Evolutionary conservation across 768 basidiomycete species (phyloP), one percentile per base, ranked within the genome.

Genomic region (Piloderma croceum): DNA sequence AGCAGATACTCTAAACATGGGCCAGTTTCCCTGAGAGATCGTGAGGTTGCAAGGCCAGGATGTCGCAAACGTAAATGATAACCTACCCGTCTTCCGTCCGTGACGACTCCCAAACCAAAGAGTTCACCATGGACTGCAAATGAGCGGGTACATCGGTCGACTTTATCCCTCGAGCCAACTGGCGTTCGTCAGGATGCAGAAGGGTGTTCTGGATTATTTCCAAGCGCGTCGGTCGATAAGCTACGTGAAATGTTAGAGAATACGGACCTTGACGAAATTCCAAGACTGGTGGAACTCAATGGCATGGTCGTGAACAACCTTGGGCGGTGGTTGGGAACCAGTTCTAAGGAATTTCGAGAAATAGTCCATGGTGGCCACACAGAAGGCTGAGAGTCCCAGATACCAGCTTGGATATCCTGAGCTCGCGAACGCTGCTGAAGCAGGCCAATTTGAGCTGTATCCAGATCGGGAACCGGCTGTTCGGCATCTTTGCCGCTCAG

Each of bases 1-100:
- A 98, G 64, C 19, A 94, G 73, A 59, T 90, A 93, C 61, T 97
- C 93, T 37, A 96, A 64, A 55, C 92, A 96, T 22, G 74, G 81
- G 27, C 93, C 93, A 7, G 91, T 92, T 10, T 75, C 80, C 44
- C 92, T 93, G 48, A 48, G 27, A 22, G 41, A 46, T 37, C 40
- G 24, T 48, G 43, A 38, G 50, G 40, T 18, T 33, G 43, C 46
- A 39, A 34, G 36, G 36, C 20, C 18, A 23, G 13, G 24, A 22
- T 39, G 24, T 24, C 33, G 35, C 18, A 24, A 29, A 21, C 39
- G 32, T 23, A 35, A 45, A 39, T 27, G 45, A 29, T n/a, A 34
- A 73, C 84, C 51, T 62, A 94, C 90, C 87, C 89, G 64, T 86
- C 87, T 54, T 91, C 88, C n/a, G 74, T 76, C 45, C 82, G 74